Percentiles rank a stretch among this genome's conserved stretches.
These are phyloP conservation scores for Kernera saxatilis DNA, from an alignment of 345 rosid species.

Conservation along the genomic window DNA sequence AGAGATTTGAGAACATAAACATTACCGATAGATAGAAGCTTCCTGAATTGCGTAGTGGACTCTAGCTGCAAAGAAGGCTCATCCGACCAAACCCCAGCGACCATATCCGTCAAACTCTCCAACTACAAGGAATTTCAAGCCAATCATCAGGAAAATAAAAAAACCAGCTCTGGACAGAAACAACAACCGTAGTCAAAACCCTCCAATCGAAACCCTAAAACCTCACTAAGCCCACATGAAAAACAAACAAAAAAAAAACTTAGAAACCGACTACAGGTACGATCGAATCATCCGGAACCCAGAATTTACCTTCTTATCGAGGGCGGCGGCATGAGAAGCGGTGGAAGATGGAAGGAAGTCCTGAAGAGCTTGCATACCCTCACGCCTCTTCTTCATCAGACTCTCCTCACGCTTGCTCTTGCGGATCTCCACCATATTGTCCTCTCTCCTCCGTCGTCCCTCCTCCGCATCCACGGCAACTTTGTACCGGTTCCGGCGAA, in stretches of 20 bases:
- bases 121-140: constrained; percentile 35
- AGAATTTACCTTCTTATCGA: constrained; percentile 51
- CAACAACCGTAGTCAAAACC: not conserved
- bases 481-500: constrained; percentile 72
- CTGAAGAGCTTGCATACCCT: constrained; percentile 57
- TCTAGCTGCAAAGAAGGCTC: constrained; percentile 59
- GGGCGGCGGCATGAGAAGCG: constrained; percentile 36
- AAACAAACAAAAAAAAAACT: not conserved
- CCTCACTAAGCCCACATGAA: not conserved
- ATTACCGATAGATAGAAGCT: constrained; percentile 75
- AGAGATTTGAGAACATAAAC: not conserved
- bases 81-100: constrained; percentile 58
- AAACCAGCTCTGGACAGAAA: not conserved
- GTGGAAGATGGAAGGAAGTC: constrained; percentile 39
- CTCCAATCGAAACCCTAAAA: constrained; percentile 1
- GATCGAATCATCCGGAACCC: not conserved
- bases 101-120: constrained; percentile 75
- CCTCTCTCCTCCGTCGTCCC: constrained; percentile 87
- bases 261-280: not conserved
- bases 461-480: constrained; percentile 89
- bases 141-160: not conserved
- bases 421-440: constrained; percentile 96
- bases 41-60: constrained; percentile 81
- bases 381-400: constrained; percentile 89
- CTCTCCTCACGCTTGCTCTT: constrained; percentile 89